Evolutionary conservation across 2,329 filamentous ascomycete genomes (phyloP), one percentile per base, ranked within the genome.

Genomic region (Botryotinia narcissicola): DNA sequence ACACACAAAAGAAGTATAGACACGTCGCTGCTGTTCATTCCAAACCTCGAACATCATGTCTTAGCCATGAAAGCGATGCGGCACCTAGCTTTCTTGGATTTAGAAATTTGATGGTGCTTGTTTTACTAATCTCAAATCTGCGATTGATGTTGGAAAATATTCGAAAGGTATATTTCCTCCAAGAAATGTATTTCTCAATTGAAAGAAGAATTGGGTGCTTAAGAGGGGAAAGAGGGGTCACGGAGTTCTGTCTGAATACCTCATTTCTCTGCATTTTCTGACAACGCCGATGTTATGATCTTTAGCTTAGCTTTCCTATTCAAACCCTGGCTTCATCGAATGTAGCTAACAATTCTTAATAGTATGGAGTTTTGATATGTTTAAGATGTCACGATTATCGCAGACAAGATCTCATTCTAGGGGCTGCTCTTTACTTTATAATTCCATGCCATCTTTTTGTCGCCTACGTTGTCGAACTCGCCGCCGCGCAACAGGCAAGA

Each of bases 281-380:
- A 42, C 66, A 57, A 12, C 18, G n/a, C 37, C 51, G 8, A 51
- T 42, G 18, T 12, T 32, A 42, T 44, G 25, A 44, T 42, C n/a
- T 44, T 57, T 12, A 32, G 51, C 25, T 22, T 5, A 18, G 35
- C n/a, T 22, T 68, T 40, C 40, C 42, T 18, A 32, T 57, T 42
- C 35, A n/a, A 57, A 32, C 3, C 18, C n/a, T 22, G 54, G 6
- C 16, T 57, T 29, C n/a, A 42, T 44, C 20, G 46, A 14, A 40
- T 44, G 35, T n/a, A 72, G 72, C 76, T 79, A 73, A 73, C 72
- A 44, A 76, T 72, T 67, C 44, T 25, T 32, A 62, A 51, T 10
- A 82, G 93, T 99, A 99, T 81, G 96, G 96, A 71, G 94, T 98
- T 73, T 86, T 98, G 74, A 97, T 99, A 77, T 98, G 95, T 81